A percentile compares a stretch with the other conserved stretches of the same genome.
phyloP scores from a whole-genome alignment of 2,329 filamentous ascomycete genomes.

The Lachnellula arida region DNA sequence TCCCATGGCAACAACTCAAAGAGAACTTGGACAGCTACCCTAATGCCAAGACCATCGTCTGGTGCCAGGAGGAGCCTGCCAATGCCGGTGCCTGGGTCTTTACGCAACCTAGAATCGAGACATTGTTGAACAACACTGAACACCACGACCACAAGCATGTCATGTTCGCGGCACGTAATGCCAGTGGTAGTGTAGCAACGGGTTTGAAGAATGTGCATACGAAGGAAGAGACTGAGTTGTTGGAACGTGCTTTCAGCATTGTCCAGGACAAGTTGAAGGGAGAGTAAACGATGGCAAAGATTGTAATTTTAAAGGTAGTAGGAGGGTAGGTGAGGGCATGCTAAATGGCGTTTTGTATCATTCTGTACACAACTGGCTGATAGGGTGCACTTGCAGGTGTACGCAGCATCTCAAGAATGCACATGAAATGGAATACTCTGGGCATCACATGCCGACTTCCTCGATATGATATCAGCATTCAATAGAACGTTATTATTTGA shows the following conservation, averaged over 20 bases:
- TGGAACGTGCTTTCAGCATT: conserved; percentile 60
- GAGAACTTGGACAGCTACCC: conserved; percentile 97
- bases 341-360: too few species aligned
- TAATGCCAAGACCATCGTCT: conserved; percentile 96
- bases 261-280: conserved; percentile 67
- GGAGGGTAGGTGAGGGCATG: too few species aligned
- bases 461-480: too few species aligned
- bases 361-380: too few species aligned
- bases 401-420: too few species aligned
- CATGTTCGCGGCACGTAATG: conserved; percentile 93
- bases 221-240: conserved; percentile 87
- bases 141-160: conserved; percentile 93
- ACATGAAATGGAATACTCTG: too few species aligned
- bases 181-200: conserved; percentile 89
- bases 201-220: conserved; percentile 82
- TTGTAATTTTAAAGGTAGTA: conserved; percentile 13
- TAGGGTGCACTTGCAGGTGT: too few species aligned
- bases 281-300: conserved; percentile 25
- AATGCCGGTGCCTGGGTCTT: conserved; percentile 97
- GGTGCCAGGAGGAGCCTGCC: conserved; percentile 95
- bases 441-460: too few species aligned
- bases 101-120: conserved; percentile 96
- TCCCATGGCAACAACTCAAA: conserved; percentile 95
- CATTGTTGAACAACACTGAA: conserved; percentile 85
- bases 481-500: too few species aligned